Base-by-base conservation (phyloP, 73 alveolate genomes). In the Tetrahymena borealis region DNA sequence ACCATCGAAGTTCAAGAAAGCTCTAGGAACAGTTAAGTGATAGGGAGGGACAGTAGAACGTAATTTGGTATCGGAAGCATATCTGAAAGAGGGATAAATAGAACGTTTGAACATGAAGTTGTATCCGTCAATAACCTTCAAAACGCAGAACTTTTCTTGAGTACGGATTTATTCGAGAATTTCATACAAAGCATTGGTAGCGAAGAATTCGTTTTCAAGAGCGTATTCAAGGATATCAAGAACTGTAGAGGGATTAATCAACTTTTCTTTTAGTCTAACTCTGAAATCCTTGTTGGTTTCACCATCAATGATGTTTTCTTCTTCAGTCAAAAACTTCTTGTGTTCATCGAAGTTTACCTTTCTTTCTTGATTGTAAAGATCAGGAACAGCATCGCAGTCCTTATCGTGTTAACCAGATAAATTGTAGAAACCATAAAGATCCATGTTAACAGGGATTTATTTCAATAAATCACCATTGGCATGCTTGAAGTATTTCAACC, bases 1-100 rank as follows among this genome's bases (percentile, higher is more conserved):
- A 4, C 99, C 99, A 94, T 97, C 99, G 77, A 97, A 96, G 32
- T 94, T 96, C 98, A 95, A 93, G 85, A 97, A 94, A 90, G 95
- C 37, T 92, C 99, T 90, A 16, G 94, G 95, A 40, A 97, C 90
- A 13, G 99, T 95, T 28, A 97, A 85, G 93, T 97, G 98, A 40
- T 95, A 93, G 38, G 99, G 99, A 33, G 98, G 98, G 41, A 97
- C 94, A 11, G 78, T 85, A 40, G 91, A 91, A 32, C 95, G 38
- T 24, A 93, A 38, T 16, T 39, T n/a, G 37, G 90, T 91, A 78
- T 94, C 92, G 94, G 96, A 91, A 16, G 92, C 98, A 93, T 97
- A 97, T 79, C 99, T 95, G 94, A 97, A 97, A 33, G 96, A 90
- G 33, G 92, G 78, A 90, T 92, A 92, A 31, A 40, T 39, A 16